phyloP scores from a whole-genome alignment of 345 rosid species.

The Murraya koenigii region DNA sequence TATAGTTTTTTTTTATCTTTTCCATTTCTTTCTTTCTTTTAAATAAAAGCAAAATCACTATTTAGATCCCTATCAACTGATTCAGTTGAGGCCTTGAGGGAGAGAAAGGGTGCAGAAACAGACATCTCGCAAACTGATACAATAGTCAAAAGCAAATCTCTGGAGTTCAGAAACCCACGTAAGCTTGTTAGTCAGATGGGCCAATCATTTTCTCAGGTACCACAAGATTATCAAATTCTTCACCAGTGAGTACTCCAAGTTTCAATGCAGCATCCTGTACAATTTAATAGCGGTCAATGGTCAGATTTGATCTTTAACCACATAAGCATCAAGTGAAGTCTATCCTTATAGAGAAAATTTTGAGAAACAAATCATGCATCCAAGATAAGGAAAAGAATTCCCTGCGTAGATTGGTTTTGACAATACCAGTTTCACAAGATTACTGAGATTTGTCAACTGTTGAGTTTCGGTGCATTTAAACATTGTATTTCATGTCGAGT shows the following conservation, averaged over 20 bases:
- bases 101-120: conserved; percentile 9
- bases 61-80: not conserved
- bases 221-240: conserved; percentile 89
- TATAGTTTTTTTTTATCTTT: not conserved
- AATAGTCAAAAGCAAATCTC: not conserved
- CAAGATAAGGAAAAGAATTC: not conserved
- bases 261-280: conserved; percentile 81
- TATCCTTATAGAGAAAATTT: not conserved
- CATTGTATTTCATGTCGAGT: not conserved
- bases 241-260: conserved; percentile 62
- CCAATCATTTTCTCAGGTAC: conserved; percentile 98
- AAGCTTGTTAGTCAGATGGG: conserved; percentile 52
- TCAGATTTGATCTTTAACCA: not conserved
- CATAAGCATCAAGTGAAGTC: not conserved
- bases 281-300: not conserved
- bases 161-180: not conserved
- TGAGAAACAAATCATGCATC: not conserved
- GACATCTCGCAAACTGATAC: not conserved
- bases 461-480: not conserved
- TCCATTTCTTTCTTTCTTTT: too few species aligned
- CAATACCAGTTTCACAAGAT: not conserved
- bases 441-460: not conserved
- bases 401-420: not conserved
- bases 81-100: not conserved
- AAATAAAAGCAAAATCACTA: not conserved